Conservation (phyloP, 768 basidiomycete species). For the Phaffia australis region DNA sequence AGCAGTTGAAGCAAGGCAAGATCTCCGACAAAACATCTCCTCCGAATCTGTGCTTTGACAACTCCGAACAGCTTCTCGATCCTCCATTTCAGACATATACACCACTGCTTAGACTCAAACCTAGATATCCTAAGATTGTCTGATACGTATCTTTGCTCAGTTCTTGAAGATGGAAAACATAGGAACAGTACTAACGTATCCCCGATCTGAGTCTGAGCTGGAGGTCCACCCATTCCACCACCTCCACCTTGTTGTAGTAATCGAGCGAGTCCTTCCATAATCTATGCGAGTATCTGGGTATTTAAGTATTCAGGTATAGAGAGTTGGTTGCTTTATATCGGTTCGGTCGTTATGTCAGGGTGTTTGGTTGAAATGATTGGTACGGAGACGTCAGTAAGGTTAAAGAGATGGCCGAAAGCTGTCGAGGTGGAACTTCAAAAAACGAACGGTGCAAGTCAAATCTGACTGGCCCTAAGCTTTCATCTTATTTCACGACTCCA, state of each 20-base stretch:
- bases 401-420: neutral
- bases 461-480: too few species aligned
- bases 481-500: too few species aligned
- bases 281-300: neutral
- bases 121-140: neutral
- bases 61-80: neutral
- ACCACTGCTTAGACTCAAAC: neutral
- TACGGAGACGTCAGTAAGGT: neutral
- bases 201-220: constrained; percentile 15
- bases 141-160: neutral
- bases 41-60: neutral
- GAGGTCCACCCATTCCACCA: constrained; percentile 21
- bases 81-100: neutral
- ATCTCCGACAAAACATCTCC: neutral
- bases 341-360: too few species aligned
- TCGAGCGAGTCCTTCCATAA: constrained; percentile 24
- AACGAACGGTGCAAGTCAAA: neutral
- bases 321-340: too few species aligned
- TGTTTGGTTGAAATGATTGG: neutral
- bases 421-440: neutral
- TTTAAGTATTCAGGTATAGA: too few species aligned
- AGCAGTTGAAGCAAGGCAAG: neutral
- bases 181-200: constrained; percentile 17
- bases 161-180: neutral
- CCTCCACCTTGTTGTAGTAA: constrained; percentile 18